These are phyloP conservation scores for Phytopythium kandeliae DNA, from an alignment of 352 stramenopile species.

Conservation along the genomic window DNA sequence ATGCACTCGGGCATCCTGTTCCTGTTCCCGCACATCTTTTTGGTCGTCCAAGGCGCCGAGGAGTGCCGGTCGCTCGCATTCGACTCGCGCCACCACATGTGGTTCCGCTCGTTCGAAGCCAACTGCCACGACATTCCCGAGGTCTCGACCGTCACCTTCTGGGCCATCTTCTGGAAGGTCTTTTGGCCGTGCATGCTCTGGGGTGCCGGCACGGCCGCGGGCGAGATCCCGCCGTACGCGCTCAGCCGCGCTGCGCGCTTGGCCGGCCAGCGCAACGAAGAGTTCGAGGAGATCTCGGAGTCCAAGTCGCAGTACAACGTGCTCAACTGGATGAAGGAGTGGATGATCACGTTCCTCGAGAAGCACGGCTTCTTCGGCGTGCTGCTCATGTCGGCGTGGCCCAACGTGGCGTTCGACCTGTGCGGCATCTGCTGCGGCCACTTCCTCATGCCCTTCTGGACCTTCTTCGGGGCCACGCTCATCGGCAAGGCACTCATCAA, in stretches of 20 bases:
- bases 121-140: conserved; percentile 45
- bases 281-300: conserved; percentile 87
- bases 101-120: conserved; percentile 82
- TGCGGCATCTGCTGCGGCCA: conserved; percentile 94
- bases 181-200: conserved; percentile 89
- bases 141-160: conserved; percentile 62
- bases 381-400: conserved; percentile 92
- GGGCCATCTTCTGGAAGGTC: conserved; percentile 87
- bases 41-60: conserved; percentile 85
- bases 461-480: conserved; percentile 92
- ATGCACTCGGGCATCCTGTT: conserved; percentile 95
- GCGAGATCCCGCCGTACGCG: conserved; percentile 93
- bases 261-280: conserved; percentile 81
- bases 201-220: conserved; percentile 90
- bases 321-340: conserved; percentile 90
- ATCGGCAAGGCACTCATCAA: conserved; percentile 93
- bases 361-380: conserved; percentile 92
- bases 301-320: conserved; percentile 83
- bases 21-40: conserved; percentile 94
- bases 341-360: conserved; percentile 91
- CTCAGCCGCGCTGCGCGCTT: conserved; percentile 84
- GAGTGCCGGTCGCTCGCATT: conserved; percentile 87
- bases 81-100: conserved; percentile 86
- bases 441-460: conserved; percentile 94
- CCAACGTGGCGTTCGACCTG: conserved; percentile 94